Percentiles rank a stretch among this genome's conserved stretches.
Conservation (phyloP, 1,284 basidiomycete species). For the Peniophora sp. region DNA sequence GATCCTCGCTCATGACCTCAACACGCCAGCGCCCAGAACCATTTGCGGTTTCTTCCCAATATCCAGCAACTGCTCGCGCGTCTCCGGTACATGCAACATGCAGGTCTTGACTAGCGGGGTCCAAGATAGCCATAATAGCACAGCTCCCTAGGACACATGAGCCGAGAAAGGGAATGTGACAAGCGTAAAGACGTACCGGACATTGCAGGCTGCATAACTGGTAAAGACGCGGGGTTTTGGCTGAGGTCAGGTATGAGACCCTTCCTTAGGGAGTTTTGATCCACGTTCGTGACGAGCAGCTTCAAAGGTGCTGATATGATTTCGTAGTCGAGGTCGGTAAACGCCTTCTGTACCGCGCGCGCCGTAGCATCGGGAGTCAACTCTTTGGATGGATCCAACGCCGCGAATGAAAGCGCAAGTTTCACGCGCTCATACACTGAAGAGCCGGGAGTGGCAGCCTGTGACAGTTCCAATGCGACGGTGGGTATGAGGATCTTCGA, state of each 20-base stretch:
- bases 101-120: constrained; percentile 72
- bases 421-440: constrained; percentile 12
- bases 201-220: constrained; percentile 73
- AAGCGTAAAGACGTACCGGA: constrained; percentile 37
- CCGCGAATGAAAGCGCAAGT: constrained; percentile 29
- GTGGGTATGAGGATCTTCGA: constrained; percentile 83
- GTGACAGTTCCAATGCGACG: constrained; percentile 73
- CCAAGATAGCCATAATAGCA: constrained; percentile 79
- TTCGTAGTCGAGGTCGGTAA: constrained; percentile 72
- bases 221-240: constrained; percentile 58
- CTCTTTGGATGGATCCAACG: constrained; percentile 10
- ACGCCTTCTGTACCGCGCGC: constrained; percentile 71
- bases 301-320: constrained; percentile 73
- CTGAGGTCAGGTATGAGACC: constrained; percentile 59
- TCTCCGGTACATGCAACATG: constrained; percentile 94
- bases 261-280: constrained; percentile 40
- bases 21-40: constrained; percentile 73
- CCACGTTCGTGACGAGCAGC: constrained; percentile 54
- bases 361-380: constrained; percentile 47
- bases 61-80: constrained; percentile 91
- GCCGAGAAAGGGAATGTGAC: background rate
- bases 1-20: constrained; percentile 90
- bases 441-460: background rate
- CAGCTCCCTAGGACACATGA: constrained; percentile 60
- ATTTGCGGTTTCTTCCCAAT: constrained; percentile 66